Evolutionary conservation across 768 basidiomycete genomes (phyloP), one percentile per base, ranked within the genome.

Genomic region (Leccinum subtestaceum): DNA sequence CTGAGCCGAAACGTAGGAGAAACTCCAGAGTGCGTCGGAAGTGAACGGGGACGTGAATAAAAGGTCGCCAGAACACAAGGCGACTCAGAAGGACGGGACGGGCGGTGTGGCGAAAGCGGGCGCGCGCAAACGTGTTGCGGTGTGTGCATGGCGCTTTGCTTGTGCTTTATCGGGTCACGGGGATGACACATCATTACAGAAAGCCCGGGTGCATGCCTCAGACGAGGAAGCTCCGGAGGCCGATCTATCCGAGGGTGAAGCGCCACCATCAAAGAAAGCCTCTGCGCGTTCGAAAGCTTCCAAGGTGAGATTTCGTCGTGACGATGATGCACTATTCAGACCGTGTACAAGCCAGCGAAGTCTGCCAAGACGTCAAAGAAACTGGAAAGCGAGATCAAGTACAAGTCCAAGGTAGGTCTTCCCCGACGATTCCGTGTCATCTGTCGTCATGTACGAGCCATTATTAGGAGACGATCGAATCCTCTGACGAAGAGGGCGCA

Each of bases 401-500:
- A 51, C 58, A 72, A 73, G 53, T 73, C 72, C 54, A 70, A 64
- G 57, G 71, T 69, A 27, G 11, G 62, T 49, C 13, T 32, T 21
- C 52, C 27, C 13, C 25, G 19, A 15, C 9, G 9, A n/a, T n/a
- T 11, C 25, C 17, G 10, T 34, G n/a, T 56, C 2, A 19, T 56
- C 15, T 3, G 7, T 31, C 19, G 25, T 46, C 21, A 29, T 54
- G 27, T 31, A 53, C 5, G 46, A 25, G 12, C 49, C 31, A 9
- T 21, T 5, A 40, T 34, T 29, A 72, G 71, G 65, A 71, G 46
- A 52, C 60, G 12, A 62, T 74, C 9, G 71, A 72, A 36, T 65
- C 71, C 23, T 74, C 71, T 1, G 71, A 63, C 13, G 71, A 71
- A 31, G 70, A 72, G 48, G 64, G 19, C 17, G 52, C 46, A 36